Evolutionary conservation across 805 yeast genomes (phyloP).

Genomic region (Kuraishia piskuri): DNA sequence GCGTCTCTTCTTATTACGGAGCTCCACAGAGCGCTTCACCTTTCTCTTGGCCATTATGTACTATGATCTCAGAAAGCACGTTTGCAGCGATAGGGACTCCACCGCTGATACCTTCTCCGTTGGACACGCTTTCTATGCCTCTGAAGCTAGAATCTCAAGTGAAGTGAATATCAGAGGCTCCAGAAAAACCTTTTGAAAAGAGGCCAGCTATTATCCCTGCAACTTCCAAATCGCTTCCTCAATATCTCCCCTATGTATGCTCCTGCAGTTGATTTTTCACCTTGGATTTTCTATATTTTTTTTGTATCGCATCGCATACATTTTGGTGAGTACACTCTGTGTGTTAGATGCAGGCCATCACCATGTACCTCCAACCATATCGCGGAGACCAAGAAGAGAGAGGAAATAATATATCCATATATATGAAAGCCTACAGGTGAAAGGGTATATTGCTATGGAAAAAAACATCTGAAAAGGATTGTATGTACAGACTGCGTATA

Average conservation of each 20-base stretch:
- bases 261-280: neutral
- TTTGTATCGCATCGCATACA: neutral
- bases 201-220: too few species aligned
- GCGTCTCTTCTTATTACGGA: slow-evolving; percentile 26
- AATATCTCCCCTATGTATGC: neutral
- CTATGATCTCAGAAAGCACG: too few species aligned
- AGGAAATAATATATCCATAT: neutral
- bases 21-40: slow-evolving; percentile 24
- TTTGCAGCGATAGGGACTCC: too few species aligned
- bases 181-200: too few species aligned
- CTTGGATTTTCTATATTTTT: neutral
- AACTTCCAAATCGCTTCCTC: too few species aligned
- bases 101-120: too few species aligned
- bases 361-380: neutral
- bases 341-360: neutral
- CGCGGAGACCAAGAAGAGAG: neutral
- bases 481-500: too few species aligned
- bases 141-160: too few species aligned
- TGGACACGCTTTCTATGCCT: too few species aligned
- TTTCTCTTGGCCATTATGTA: slow-evolving; percentile 28
- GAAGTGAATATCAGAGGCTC: too few species aligned
- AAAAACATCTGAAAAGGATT: too few species aligned
- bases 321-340: neutral
- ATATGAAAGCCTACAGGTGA: neutral
- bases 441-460: too few species aligned